Evolutionary conservation across 202 grass and related monocot genomes (phyloP).

Genomic region (Tripidium arundinaceum): DNA sequence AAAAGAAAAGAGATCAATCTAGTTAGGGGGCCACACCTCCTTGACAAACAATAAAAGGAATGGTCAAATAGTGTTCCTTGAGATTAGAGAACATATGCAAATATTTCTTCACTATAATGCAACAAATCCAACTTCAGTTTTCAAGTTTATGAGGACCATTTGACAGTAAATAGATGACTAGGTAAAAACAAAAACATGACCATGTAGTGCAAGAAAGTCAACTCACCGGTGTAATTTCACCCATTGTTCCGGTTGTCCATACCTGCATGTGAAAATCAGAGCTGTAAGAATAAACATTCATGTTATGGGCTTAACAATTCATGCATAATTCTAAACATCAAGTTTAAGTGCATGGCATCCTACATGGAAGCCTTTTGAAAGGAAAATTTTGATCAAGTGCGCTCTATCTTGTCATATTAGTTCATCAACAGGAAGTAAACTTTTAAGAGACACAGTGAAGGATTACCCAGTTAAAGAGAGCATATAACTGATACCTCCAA

Average conservation of each 20-base stretch:
- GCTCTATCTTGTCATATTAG: neutral
- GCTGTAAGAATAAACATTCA: neutral
- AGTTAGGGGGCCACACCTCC: neutral
- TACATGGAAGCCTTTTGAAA: conserved; percentile 1
- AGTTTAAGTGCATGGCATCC: neutral
- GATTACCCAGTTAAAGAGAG: neutral
- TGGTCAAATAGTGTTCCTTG: conserved; percentile 4
- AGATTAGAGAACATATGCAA: neutral
- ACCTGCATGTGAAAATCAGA: conserved; percentile 57
- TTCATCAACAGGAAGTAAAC: neutral
- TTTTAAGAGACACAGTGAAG: neutral
- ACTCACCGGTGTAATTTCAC: conserved; percentile 91
- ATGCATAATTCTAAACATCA: conserved; percentile 7
- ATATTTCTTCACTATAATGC: neutral
- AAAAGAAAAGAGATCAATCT: neutral
- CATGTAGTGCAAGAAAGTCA: neutral
- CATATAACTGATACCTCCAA: conserved; percentile 10
- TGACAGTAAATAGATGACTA: neutral
- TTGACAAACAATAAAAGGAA: conserved; percentile 6
- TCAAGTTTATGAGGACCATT: neutral
- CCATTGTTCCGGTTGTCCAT: conserved; percentile 99
- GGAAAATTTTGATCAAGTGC: neutral
- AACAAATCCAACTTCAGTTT: conserved; percentile 9
- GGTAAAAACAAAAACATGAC: neutral
- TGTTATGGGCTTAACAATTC: neutral